These are phyloP conservation scores for Circinella minor DNA, from an alignment of 371 early-diverging fungal species.

Conservation along the genomic window DNA sequence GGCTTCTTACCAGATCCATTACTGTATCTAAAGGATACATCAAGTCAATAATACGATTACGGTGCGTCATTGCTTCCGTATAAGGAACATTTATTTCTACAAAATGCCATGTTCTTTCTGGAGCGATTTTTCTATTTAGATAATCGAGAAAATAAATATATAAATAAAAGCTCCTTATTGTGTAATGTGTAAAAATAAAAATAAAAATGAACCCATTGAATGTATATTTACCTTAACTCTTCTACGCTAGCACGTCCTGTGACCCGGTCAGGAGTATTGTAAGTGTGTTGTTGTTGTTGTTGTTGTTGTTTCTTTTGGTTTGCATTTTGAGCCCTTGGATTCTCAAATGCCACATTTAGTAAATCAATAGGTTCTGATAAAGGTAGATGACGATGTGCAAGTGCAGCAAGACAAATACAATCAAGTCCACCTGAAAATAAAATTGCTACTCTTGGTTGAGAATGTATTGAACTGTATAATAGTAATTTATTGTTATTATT, in stretches of 20 bases:
- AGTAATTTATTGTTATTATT: not conserved
- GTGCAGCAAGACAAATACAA: slow-evolving; percentile 85
- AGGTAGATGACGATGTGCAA: slow-evolving; percentile 75
- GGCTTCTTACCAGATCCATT: slow-evolving; percentile 82
- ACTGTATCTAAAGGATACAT: slow-evolving; percentile 87
- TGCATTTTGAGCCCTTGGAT: slow-evolving; percentile 73
- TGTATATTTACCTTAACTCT: slow-evolving; percentile 56
- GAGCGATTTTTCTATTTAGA: slow-evolving; percentile 52
- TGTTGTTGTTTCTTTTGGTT: slow-evolving; percentile 15
- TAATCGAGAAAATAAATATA: not conserved
- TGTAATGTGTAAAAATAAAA: not conserved
- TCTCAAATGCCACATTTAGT: slow-evolving; percentile 96
- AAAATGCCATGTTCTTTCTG: slow-evolving; percentile 83
- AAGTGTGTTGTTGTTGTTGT: slow-evolving; percentile 32
- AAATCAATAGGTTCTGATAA: slow-evolving; percentile 82
- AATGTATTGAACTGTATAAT: not conserved
- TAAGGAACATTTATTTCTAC: slow-evolving; percentile 90
- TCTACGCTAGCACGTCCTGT: slow-evolving; percentile 74
- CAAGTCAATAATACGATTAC: slow-evolving; percentile 66
- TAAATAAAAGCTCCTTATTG: not conserved
- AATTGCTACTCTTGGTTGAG: slow-evolving; percentile 71
- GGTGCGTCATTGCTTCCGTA: slow-evolving; percentile 60
- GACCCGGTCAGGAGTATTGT: slow-evolving; percentile 89
- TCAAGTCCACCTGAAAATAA: slow-evolving; percentile 96
- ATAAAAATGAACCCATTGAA: not conserved